Conservation (phyloP, 495 filamentous ascomycete genomes). For the Mycothermus thermophilus region DNA sequence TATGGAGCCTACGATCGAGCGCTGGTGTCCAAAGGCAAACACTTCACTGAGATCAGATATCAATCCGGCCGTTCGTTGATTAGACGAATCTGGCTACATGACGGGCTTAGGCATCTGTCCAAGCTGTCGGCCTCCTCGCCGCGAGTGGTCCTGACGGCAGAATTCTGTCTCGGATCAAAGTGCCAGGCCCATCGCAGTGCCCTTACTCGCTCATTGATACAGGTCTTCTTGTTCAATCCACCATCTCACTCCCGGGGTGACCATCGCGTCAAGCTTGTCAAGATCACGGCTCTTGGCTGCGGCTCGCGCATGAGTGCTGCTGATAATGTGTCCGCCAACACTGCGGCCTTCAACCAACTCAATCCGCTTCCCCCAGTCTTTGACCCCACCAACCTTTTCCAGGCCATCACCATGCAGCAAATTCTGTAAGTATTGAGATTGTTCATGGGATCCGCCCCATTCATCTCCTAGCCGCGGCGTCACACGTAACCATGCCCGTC, state of each 20-base stretch:
- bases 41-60: too few species aligned
- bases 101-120: too few species aligned
- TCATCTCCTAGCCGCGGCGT: constrained; percentile 53
- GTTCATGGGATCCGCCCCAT: constrained; percentile 49
- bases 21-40: too few species aligned
- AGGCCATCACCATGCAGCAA: constrained; percentile 36
- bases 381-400: constrained; percentile 43
- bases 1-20: too few species aligned
- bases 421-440: constrained; percentile 42
- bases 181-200: too few species aligned
- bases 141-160: too few species aligned
- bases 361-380: constrained; percentile 57
- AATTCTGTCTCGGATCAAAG: too few species aligned
- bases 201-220: constrained; percentile 30
- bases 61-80: too few species aligned
- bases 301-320: constrained; percentile 66
- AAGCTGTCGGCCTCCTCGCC: too few species aligned
- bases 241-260: constrained; percentile 45
- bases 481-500: constrained; percentile 53
- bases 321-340: constrained; percentile 45
- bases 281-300: constrained; percentile 41
- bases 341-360: constrained; percentile 49
- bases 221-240: constrained; percentile 43
- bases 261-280: constrained; percentile 44
- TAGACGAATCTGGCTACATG: too few species aligned